phyloP scores from a whole-genome alignment of 345 rosid species.

The Firmiana major region DNA sequence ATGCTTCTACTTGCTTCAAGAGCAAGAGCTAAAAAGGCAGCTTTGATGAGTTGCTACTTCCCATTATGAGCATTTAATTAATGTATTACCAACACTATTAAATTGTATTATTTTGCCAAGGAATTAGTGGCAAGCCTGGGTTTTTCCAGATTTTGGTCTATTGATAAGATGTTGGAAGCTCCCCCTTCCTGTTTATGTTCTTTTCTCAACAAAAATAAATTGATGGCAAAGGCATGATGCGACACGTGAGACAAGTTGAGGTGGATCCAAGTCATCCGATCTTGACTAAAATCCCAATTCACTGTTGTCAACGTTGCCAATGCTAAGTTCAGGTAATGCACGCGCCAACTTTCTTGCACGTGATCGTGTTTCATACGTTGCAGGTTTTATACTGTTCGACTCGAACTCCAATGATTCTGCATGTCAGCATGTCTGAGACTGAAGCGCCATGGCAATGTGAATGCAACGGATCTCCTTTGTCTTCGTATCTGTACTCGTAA shows the following conservation, averaged over 20 bases:
- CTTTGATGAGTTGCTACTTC: no score
- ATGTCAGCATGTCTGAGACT: neutral
- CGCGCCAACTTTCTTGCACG: neutral
- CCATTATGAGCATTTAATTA: neutral
- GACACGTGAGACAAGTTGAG: slow-evolving; percentile 14
- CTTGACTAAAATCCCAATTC: neutral
- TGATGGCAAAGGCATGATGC: neutral
- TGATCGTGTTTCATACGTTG: neutral
- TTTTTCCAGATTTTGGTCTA: neutral
- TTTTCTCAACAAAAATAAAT: neutral
- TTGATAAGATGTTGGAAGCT: no score
- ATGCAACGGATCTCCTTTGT: no score
- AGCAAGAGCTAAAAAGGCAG: neutral
- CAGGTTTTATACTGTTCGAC: neutral
- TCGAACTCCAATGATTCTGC: neutral
- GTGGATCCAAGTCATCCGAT: slow-evolving; percentile 32
- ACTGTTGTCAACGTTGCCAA: neutral
- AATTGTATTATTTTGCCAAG: neutral
- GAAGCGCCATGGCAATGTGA: neutral
- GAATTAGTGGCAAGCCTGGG: neutral
- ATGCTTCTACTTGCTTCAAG: neutral
- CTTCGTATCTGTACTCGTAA: neutral
- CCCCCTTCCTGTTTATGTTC: neutral
- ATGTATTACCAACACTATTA: neutral
- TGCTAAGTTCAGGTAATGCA: neutral